Percentiles rank a stretch among this genome's conserved stretches.
Evolutionary conservation across 371 early-diverging fungal genomes (phyloP).

Genomic region (Mortierella polycephala): DNA sequence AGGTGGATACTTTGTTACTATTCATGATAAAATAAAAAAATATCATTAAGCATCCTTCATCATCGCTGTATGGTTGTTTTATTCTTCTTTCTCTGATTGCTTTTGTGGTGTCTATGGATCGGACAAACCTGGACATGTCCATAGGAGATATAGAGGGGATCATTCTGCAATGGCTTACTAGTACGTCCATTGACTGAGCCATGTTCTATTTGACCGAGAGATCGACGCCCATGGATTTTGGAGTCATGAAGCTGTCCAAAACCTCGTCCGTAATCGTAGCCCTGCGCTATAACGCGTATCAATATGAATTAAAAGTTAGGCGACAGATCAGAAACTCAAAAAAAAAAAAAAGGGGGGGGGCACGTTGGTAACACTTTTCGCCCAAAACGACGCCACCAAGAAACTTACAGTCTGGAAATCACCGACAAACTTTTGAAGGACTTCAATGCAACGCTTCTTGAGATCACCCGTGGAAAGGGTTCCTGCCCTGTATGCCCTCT

Average conservation of each 20-base stretch:
- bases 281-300: constrained; percentile 57
- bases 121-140: not conserved
- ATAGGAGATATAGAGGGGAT: not conserved
- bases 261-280: constrained; percentile 73
- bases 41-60: not conserved
- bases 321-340: not conserved
- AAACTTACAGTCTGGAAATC: constrained; percentile 80
- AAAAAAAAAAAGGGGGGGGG: too few relatives aligned
- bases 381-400: not conserved
- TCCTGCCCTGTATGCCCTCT: constrained; percentile 87
- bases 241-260: constrained; percentile 71
- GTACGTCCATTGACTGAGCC: too few relatives aligned
- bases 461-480: constrained; percentile 93
- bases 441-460: constrained; percentile 94
- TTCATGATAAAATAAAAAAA: not conserved
- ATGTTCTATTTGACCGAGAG: constrained; percentile 37
- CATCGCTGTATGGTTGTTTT: not conserved
- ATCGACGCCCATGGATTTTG: constrained; percentile 39
- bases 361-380: too few relatives aligned
- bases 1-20: not conserved
- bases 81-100: constrained; percentile 3
- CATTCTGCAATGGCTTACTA: too few relatives aligned
- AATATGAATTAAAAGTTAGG: too few relatives aligned
- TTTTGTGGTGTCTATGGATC: not conserved
- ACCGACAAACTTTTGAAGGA: constrained; percentile 86